Evolutionary conservation across 805 yeast genomes (phyloP).

Genomic region (Wickerhamiella lipophila): DNA sequence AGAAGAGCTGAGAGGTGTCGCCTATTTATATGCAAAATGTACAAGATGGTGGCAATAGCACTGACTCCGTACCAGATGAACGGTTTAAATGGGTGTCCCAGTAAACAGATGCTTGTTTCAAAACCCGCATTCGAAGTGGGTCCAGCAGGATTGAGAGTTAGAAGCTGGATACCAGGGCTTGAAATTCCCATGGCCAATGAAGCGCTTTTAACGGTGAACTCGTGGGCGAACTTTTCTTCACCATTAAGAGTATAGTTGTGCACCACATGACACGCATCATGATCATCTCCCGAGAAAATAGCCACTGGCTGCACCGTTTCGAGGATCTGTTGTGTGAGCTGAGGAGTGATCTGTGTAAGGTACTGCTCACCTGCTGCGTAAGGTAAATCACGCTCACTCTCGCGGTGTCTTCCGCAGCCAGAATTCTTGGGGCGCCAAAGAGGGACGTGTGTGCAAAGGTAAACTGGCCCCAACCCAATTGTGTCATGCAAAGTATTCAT

Average conservation of each 20-base stretch:
- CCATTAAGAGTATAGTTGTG: conserved; percentile 34
- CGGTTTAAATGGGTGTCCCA: conserved; percentile 26
- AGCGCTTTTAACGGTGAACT: conserved; percentile 75
- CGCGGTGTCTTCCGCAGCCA: conserved; percentile 66
- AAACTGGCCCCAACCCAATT: conserved; percentile 9
- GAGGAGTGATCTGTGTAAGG: conserved; percentile 70
- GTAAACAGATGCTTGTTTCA: conserved; percentile 25
- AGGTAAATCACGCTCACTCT: conserved; percentile 53
- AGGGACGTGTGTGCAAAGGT: conserved; percentile 81
- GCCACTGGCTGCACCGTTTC: conserved; percentile 48
- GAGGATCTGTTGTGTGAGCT: conserved; percentile 47
- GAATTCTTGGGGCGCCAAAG: conserved; percentile 51
- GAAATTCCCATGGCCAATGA: conserved; percentile 88
- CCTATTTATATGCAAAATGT: background rate
- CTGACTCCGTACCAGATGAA: conserved; percentile 21
- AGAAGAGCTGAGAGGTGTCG: background rate
- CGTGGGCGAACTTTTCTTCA: conserved; percentile 36
- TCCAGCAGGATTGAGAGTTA: conserved; percentile 38
- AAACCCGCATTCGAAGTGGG: conserved; percentile 5
- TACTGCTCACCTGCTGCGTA: conserved; percentile 68
- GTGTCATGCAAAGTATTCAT: conserved; percentile 29
- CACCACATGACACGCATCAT: conserved; percentile 75
- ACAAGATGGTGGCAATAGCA: conserved; percentile 6
- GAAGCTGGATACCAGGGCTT: conserved; percentile 74
- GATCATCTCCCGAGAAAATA: conserved; percentile 89